Conservation (phyloP, 2,329 filamentous ascomycete genomes). For the Fusarium lateritium region DNA sequence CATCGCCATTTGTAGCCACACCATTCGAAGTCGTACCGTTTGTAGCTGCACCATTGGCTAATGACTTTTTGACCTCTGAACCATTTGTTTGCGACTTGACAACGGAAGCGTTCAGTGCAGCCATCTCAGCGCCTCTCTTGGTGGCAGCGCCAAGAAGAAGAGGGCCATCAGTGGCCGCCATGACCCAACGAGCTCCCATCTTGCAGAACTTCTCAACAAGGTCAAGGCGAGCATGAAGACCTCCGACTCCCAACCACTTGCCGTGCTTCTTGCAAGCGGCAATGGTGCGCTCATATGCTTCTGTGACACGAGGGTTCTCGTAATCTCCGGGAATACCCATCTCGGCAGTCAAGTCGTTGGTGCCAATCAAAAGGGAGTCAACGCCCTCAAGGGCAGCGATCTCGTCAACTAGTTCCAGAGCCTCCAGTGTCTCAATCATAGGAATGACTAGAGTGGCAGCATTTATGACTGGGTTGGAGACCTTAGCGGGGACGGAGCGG, state of each 20-base stretch:
- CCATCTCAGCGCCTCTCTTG: constrained; percentile 48
- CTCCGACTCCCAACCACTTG: constrained; percentile 59
- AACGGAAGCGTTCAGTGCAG: constrained; percentile 38
- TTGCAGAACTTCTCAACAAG: constrained; percentile 56
- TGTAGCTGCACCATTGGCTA: background rate
- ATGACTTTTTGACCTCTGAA: background rate
- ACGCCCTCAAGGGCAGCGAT: constrained; percentile 57
- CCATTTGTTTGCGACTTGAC: constrained; percentile 15
- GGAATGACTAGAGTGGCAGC: constrained; percentile 47
- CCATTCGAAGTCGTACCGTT: constrained; percentile 4
- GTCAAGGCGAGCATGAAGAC: constrained; percentile 58
- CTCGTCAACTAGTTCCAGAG: constrained; percentile 48
- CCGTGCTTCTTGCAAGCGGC: constrained; percentile 56
- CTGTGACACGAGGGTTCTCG: constrained; percentile 41
- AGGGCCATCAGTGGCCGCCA: constrained; percentile 51
- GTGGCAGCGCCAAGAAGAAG: constrained; percentile 46
- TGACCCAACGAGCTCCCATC: constrained; percentile 51
- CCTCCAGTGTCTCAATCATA: constrained; percentile 51
- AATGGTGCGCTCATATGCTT: constrained; percentile 53
- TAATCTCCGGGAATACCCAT: constrained; percentile 54
- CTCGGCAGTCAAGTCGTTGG: constrained; percentile 61
- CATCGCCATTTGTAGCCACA: background rate
- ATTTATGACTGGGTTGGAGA: constrained; percentile 41
- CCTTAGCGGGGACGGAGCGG: constrained; percentile 41
- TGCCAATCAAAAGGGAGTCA: constrained; percentile 60